A percentile compares a stretch with the other conserved stretches of the same genome.
phyloP scores from a whole-genome alignment of 2,329 filamentous ascomycete genomes.

The Cladophialophora exuberans region DNA sequence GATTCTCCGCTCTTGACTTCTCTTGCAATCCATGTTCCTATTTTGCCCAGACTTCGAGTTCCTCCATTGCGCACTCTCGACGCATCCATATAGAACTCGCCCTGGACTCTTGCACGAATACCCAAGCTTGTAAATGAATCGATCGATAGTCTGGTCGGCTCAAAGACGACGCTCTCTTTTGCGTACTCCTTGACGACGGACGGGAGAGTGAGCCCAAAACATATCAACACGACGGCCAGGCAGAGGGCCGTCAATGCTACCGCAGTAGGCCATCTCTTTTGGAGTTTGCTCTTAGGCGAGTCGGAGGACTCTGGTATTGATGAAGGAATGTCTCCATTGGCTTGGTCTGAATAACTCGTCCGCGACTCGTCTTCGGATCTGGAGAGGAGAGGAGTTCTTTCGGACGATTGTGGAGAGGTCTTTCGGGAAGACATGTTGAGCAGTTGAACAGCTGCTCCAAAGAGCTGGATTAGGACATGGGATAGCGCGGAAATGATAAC shows the following conservation, averaged over 20 bases:
- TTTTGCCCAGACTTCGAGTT: constrained; percentile 73
- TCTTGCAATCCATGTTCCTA: constrained; percentile 78
- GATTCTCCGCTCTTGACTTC: constrained; percentile 75
- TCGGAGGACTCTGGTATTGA: constrained; percentile 31
- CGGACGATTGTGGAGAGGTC: constrained; percentile 43
- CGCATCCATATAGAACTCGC: constrained; percentile 79
- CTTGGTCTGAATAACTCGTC: constrained; percentile 33
- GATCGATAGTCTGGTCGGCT: constrained; percentile 81
- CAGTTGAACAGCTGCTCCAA: constrained; percentile 11
- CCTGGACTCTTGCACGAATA: constrained; percentile 77
- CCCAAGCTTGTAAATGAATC: constrained; percentile 81
- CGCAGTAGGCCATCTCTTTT: constrained; percentile 74
- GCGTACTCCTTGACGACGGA: constrained; percentile 83
- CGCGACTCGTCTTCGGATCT: constrained; percentile 40
- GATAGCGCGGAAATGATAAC: not conserved
- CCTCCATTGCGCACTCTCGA: constrained; percentile 71
- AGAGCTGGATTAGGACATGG: constrained; percentile 2
- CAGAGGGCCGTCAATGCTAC: constrained; percentile 72
- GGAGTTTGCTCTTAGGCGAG: constrained; percentile 29
- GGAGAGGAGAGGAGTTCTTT: constrained; percentile 48
- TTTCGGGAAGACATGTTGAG: constrained; percentile 30
- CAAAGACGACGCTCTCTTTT: constrained; percentile 77
- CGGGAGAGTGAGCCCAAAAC: constrained; percentile 79
- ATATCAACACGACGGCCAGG: constrained; percentile 65
- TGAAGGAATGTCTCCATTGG: constrained; percentile 28